These are phyloP conservation scores for Berberis vulgaris DNA, from an alignment of 164 flowering plant genomes.

Conservation along the genomic window DNA sequence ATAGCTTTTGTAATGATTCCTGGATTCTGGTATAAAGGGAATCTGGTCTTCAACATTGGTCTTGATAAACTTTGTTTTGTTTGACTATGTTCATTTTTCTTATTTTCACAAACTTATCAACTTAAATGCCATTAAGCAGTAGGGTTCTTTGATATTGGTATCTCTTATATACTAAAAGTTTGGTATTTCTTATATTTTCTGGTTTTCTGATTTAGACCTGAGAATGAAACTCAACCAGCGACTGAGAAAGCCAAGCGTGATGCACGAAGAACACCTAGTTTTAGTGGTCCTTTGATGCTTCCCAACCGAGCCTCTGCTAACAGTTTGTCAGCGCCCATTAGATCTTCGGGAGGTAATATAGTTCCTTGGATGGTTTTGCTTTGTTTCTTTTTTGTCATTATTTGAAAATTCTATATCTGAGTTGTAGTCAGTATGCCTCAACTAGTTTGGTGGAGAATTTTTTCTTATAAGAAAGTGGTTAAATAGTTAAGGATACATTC, in stretches of 20 bases:
- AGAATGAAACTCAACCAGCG: constrained; percentile 39
- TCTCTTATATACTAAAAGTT: constrained; percentile 25
- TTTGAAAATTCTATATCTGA: not conserved
- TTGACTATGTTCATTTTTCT: too few relatives aligned
- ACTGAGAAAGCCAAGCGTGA: constrained; percentile 40
- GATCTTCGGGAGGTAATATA: constrained; percentile 77
- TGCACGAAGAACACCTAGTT: constrained; percentile 58
- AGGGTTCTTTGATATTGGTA: not conserved
- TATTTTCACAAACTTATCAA: too few relatives aligned
- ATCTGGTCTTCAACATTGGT: too few relatives aligned
- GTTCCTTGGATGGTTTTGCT: not conserved
- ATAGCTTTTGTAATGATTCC: constrained; percentile 1
- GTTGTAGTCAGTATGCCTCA: not conserved
- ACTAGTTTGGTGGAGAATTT: not conserved
- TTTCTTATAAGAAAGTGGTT: not conserved
- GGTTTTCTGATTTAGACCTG: constrained; percentile 37
- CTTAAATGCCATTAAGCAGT: too few relatives aligned
- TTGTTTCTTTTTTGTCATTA: not conserved
- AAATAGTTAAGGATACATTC: not conserved
- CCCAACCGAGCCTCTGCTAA: constrained; percentile 95
- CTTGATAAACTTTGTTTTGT: too few relatives aligned
- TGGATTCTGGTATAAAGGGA: not conserved
- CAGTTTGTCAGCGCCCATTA: constrained; percentile 96
- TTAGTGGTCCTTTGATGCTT: constrained; percentile 94
- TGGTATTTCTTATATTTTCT: constrained; percentile 8